Evolutionary conservation across 768 basidiomycete genomes (phyloP).

Genomic region (Boletus bicolor): DNA sequence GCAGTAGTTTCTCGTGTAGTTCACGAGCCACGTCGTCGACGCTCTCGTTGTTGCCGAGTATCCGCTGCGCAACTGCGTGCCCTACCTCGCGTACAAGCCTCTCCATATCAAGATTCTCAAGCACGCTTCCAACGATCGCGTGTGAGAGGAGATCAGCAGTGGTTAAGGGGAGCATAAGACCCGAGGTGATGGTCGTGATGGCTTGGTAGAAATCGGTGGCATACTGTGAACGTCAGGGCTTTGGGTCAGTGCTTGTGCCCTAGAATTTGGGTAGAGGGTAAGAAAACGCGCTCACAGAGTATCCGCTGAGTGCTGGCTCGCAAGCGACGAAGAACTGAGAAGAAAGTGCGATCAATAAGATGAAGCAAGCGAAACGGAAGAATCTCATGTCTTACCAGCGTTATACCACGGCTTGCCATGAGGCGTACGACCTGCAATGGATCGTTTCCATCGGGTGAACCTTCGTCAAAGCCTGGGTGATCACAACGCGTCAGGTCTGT

Average conservation of each 20-base stretch:
- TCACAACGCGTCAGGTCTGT: constrained; percentile 12
- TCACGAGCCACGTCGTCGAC: constrained; percentile 96
- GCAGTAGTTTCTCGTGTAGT: constrained; percentile 83
- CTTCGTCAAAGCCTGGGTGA: constrained; percentile 81
- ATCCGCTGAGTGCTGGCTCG: constrained; percentile 92
- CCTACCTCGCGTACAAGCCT: constrained; percentile 93
- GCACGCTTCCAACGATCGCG: constrained; percentile 93
- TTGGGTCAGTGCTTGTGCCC: constrained; percentile 4
- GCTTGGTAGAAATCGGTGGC: constrained; percentile 95
- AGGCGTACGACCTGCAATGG: constrained; percentile 80
- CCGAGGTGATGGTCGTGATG: constrained; percentile 88
- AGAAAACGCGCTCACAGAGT: constrained; percentile 55
- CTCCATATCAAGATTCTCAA: constrained; percentile 99
- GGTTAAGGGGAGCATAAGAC: constrained; percentile 92
- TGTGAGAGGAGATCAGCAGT: constrained; percentile 93
- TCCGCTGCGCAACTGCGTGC: constrained; percentile 86
- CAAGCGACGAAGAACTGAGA: constrained; percentile 96
- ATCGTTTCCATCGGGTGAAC: constrained; percentile 92
- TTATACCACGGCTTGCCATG: constrained; percentile 91
- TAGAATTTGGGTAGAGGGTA: constrained; percentile 16
- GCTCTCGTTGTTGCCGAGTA: constrained; percentile 89
- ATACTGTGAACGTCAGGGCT: constrained; percentile 47
- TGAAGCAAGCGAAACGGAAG: background rate
- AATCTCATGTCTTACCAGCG: constrained; percentile 55
- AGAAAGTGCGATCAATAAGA: constrained; percentile 2